Conservation (phyloP, 495 filamentous ascomycete species). For the Penicillium verhagenii region DNA sequence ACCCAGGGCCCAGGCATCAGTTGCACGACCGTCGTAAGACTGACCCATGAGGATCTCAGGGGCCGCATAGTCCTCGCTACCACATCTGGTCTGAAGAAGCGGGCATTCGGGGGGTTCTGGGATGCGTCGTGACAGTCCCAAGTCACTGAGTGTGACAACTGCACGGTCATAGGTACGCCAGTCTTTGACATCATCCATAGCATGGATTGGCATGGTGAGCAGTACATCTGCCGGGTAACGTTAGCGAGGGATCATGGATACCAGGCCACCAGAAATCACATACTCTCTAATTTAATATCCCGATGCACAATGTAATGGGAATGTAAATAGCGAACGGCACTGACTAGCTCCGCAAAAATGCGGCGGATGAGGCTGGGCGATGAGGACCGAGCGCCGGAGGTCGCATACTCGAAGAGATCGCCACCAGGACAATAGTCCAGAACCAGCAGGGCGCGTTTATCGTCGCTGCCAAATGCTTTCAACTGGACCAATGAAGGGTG, state of each 20-base stretch:
- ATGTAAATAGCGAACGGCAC: constrained; percentile 84
- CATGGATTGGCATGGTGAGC: constrained; percentile 68
- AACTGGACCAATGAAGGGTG: constrained; percentile 90
- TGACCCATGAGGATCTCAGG: constrained; percentile 95
- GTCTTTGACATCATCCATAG: constrained; percentile 51
- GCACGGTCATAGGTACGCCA: constrained; percentile 75
- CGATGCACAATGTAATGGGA: constrained; percentile 83
- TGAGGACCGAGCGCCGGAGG: constrained; percentile 58
- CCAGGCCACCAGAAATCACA: constrained; percentile 27
- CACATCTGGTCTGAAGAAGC: constrained; percentile 83
- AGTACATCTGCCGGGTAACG: constrained; percentile 66
- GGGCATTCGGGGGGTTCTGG: constrained; percentile 66
- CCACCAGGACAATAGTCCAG: constrained; percentile 91
- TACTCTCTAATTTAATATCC: constrained; percentile 98
- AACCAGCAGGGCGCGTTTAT: constrained; percentile 76
- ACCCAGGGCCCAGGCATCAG: constrained; percentile 93
- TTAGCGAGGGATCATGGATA: not conserved
- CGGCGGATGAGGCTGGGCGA: constrained; percentile 70
- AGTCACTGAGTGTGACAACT: constrained; percentile 83
- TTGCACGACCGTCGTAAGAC: constrained; percentile 87
- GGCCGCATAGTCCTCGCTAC: constrained; percentile 94
- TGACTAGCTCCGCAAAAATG: constrained; percentile 86
- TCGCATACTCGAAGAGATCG: constrained; percentile 91
- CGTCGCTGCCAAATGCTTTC: constrained; percentile 81
- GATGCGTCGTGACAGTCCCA: constrained; percentile 85